Evolutionary conservation across 257 asterid genomes (phyloP).

Genomic region (Leonotis leonurus): DNA sequence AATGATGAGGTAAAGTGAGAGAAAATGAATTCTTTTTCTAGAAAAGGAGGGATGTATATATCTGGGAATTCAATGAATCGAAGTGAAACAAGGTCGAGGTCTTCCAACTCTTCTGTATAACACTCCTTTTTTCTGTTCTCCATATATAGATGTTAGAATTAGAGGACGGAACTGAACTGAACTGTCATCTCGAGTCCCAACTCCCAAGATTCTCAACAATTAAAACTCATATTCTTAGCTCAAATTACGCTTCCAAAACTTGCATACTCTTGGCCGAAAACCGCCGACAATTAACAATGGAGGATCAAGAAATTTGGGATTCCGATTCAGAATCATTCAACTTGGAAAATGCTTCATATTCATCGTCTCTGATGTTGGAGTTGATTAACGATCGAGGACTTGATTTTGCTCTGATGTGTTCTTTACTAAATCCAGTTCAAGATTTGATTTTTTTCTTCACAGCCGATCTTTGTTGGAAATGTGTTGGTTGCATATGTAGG

Average conservation of each 20-base stretch:
- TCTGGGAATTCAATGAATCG: too few species aligned
- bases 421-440: background rate
- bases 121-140: too few species aligned
- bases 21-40: too few species aligned
- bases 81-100: too few species aligned
- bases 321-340: conserved; percentile 19
- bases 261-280: background rate
- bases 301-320: conserved; percentile 4
- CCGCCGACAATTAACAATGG: conserved; percentile 20
- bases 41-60: too few species aligned
- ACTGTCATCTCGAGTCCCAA: too few species aligned
- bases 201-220: background rate
- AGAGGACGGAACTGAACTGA: too few species aligned
- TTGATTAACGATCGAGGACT: background rate
- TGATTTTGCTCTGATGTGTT: background rate
- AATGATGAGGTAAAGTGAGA: too few species aligned
- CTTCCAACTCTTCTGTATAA: too few species aligned
- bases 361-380: conserved; percentile 33
- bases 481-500: background rate
- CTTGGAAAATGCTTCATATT: conserved; percentile 81
- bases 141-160: too few species aligned
- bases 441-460: background rate
- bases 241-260: background rate
- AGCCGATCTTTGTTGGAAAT: background rate
- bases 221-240: background rate